Conservation (phyloP, 345 rosid species). For the Nasturtium officinale region DNA sequence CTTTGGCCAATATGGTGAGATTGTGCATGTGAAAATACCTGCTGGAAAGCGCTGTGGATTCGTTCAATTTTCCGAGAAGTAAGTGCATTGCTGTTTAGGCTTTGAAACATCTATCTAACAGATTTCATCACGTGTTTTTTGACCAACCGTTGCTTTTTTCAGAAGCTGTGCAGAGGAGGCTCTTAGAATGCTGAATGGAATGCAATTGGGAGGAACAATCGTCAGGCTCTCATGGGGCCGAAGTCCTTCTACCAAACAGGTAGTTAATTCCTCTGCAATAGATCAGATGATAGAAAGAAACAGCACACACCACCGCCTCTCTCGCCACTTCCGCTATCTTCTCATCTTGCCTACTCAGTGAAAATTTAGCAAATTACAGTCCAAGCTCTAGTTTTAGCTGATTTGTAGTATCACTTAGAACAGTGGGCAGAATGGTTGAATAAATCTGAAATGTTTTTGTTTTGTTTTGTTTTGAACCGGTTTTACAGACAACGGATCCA, state of each 20-base stretch:
- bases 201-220: constrained; percentile 72
- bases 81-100: constrained; percentile 12
- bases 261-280: constrained; percentile 20
- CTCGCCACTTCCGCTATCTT: neutral
- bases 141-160: constrained; percentile 22
- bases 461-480: constrained; percentile 30
- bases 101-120: neutral
- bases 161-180: constrained; percentile 94
- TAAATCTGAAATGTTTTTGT: neutral
- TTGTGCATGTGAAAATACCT: constrained; percentile 85
- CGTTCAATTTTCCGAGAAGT: constrained; percentile 89
- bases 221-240: constrained; percentile 98
- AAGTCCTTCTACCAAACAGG: constrained; percentile 86
- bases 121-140: constrained; percentile 13
- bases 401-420: neutral
- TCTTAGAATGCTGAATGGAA: constrained; percentile 62
- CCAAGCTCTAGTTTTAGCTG: neutral
- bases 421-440: neutral
- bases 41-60: constrained; percentile 84
- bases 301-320: neutral
- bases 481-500: constrained; percentile 54
- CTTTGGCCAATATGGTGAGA: constrained; percentile 77
- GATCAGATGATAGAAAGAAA: constrained; percentile 4
- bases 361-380: neutral
- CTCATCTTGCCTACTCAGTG: neutral